Evolutionary conservation across 2,329 filamentous ascomycete genomes (phyloP).

Genomic region (Pseudogymnoascus pannorum): DNA sequence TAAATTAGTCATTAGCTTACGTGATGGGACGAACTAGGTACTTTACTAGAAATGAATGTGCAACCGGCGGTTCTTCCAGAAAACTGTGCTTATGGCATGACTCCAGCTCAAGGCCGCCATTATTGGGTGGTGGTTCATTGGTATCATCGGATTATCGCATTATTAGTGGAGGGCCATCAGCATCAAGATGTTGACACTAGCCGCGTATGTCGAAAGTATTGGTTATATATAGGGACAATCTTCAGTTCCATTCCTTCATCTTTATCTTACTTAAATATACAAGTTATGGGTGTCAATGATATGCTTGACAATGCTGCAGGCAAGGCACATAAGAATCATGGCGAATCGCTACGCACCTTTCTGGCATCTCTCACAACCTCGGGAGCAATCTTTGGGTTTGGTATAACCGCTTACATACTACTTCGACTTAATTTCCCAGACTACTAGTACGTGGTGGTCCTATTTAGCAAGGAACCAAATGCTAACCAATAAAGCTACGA

Average conservation of each 20-base stretch:
- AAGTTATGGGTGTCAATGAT: conserved; percentile 3
- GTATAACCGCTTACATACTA: conserved; percentile 6
- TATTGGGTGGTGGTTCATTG: background rate
- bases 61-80: too few species aligned
- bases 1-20: too few species aligned
- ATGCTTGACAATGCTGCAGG: conserved; percentile 8
- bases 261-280: background rate
- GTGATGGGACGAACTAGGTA: too few species aligned
- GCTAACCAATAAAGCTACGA: background rate
- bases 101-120: too few species aligned
- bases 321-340: conserved; percentile 12
- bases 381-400: conserved; percentile 4
- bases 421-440: conserved; percentile 5
- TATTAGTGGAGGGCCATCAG: background rate
- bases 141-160: background rate
- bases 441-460: conserved; percentile 7
- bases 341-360: conserved; percentile 11
- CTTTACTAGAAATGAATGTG: too few species aligned
- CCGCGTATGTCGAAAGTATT: background rate
- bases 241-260: background rate
- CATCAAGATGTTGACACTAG: background rate
- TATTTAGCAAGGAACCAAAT: conserved; percentile 7
- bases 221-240: conserved; percentile 4
- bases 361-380: conserved; percentile 11
- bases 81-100: too few species aligned